These are phyloP conservation scores for Immersiporthe knoxdaviesiana DNA, from an alignment of 2,329 filamentous ascomycete genomes.

Conservation along the genomic window DNA sequence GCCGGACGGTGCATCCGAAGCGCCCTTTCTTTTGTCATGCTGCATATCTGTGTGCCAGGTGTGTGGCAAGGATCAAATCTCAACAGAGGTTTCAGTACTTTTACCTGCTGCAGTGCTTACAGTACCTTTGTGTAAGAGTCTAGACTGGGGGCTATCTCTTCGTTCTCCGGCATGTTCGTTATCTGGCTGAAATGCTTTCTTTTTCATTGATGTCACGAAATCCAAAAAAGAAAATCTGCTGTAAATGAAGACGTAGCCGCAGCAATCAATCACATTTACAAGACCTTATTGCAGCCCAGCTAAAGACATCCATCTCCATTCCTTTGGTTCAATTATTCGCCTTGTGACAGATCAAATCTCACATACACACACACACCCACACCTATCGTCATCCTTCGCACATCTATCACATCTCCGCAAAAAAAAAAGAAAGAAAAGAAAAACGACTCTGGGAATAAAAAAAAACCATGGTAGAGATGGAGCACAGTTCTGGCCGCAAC, in stretches of 20 bases:
- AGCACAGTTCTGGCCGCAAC: constrained; percentile 17
- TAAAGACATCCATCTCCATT: background rate
- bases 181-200: background rate
- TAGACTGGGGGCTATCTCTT: background rate
- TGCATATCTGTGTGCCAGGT: too few relatives aligned
- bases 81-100: background rate
- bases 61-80: constrained; percentile 2
- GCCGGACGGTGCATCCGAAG: background rate
- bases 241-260: background rate
- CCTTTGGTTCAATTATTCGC: background rate
- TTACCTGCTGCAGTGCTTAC: background rate
- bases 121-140: background rate
- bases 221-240: background rate
- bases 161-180: background rate
- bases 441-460: background rate
- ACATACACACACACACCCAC: background rate
- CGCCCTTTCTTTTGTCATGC: background rate
- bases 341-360: background rate
- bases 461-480: background rate
- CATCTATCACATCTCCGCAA: too few relatives aligned
- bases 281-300: background rate
- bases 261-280: background rate
- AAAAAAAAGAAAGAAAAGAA: background rate
- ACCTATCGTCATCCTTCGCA: background rate
- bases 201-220: too few relatives aligned